phyloP scores from a whole-genome alignment of 1,139 yeast genomes.

The Debaryomyces udenii region DNA sequence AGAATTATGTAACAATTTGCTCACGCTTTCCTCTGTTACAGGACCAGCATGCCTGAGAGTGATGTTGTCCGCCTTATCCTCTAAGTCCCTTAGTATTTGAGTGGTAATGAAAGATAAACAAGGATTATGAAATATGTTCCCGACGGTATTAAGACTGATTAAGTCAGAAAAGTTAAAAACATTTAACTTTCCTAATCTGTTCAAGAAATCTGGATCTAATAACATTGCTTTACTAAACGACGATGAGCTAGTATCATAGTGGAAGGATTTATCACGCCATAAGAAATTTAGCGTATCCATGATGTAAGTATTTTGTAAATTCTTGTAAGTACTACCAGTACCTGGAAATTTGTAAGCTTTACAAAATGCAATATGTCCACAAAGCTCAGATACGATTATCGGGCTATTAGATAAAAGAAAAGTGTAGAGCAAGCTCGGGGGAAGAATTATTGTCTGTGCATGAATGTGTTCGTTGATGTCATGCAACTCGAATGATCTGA shows the following conservation, averaged over 20 bases:
- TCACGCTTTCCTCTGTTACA: constrained; percentile 35
- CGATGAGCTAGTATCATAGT: constrained; percentile 18
- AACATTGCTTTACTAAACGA: constrained; percentile 40
- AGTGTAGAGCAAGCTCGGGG: constrained; percentile 41
- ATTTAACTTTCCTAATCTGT: constrained; percentile 39
- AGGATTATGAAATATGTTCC: constrained; percentile 59
- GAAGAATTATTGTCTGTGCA: constrained; percentile 30
- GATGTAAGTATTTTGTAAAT: constrained; percentile 55
- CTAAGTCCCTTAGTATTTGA: constrained; percentile 48
- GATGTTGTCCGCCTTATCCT: constrained; percentile 38
- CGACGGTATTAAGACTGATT: constrained; percentile 37
- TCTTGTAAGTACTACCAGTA: constrained; percentile 27
- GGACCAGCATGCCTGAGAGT: constrained; percentile 50
- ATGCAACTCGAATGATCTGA: constrained; percentile 14
- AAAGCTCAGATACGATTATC: constrained; percentile 45
- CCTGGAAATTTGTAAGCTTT: constrained; percentile 32
- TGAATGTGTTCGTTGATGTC: constrained; percentile 17
- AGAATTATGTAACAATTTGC: constrained; percentile 20
- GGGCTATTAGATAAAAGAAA: constrained; percentile 45
- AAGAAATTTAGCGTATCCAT: constrained; percentile 62
- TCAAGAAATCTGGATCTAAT: constrained; percentile 40
- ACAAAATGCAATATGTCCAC: constrained; percentile 51
- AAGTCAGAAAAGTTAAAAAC: constrained; percentile 27
- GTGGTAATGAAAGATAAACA: constrained; percentile 53
- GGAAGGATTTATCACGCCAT: constrained; percentile 59